Evolutionary conservation across 371 early-diverging fungal genomes (phyloP).

Genomic region (Mucor indicus): DNA sequence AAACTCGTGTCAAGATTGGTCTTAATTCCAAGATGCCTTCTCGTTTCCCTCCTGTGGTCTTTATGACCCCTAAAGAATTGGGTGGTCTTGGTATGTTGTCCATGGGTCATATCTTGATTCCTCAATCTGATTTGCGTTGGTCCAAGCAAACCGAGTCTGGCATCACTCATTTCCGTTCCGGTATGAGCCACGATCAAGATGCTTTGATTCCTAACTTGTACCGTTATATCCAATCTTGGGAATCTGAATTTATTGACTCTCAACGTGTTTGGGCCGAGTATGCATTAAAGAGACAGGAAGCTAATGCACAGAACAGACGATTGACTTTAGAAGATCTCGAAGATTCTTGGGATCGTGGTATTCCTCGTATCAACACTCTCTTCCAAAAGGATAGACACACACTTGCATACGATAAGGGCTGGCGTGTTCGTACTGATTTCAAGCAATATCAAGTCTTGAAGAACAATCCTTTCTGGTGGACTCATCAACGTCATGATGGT

Average conservation of each 20-base stretch:
- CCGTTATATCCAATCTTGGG: constrained; percentile 98
- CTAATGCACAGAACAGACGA: constrained; percentile 92
- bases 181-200: constrained; percentile 98
- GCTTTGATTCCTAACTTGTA: constrained; percentile 96
- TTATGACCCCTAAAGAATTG: constrained; percentile 77
- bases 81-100: constrained; percentile 99
- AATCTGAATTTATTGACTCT: constrained; percentile 97
- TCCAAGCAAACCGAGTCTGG: constrained; percentile 96
- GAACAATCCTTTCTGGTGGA: constrained; percentile 97
- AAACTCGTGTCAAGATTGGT: constrained; percentile 98
- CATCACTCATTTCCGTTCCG: constrained; percentile 97
- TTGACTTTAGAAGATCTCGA: constrained; percentile 96
- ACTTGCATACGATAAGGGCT: constrained; percentile 98
- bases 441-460: constrained; percentile 96
- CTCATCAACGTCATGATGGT: constrained; percentile 93
- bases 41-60: constrained; percentile 97
- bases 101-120: constrained; percentile 97
- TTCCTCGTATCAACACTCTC: constrained; percentile 98
- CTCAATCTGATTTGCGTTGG: constrained; percentile 96
- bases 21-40: constrained; percentile 99
- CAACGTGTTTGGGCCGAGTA: constrained; percentile 99
- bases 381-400: constrained; percentile 96
- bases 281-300: constrained; percentile 95
- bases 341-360: constrained; percentile 98
- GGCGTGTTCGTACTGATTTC: constrained; percentile 96